Evolutionary conservation across 345 rosid species (phyloP), one percentile per base, ranked within the genome.

Genomic region (Syzygium grande): DNA sequence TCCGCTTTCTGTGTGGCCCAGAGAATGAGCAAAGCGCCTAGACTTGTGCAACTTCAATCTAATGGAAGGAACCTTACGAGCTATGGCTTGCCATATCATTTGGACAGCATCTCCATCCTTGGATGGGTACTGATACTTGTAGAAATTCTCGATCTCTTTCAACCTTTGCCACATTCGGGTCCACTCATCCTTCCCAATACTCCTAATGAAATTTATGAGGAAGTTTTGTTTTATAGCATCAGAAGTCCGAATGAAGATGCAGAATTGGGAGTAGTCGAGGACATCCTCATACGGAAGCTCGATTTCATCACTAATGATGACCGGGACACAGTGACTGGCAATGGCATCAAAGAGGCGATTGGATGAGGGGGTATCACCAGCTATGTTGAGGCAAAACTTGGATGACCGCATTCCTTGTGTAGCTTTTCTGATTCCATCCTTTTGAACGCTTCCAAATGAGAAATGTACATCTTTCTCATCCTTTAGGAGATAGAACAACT

Each of bases 301-400:
- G 9, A 98, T 98, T 9, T 96, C 95, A 25, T 98, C 99, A 21
- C 99, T 98, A 87, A 96, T 96, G 41, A 98, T 94, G 89, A 98
- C 97, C 0, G 98, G 99, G 59, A 98, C 93, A 84, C 99, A 98
- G 85, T 96, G 99, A 91, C 99, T 98, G 43, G 94, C 99, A 85
- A 96, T 95, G 86, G 99, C 97, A 58, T 98, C 99, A 14, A 98
- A 98, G 84, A 98, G 96, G n/a, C 99, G 98, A 89, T 96, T 98
- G 7, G 99, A 96, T 4, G 98, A 98, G 9, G 99, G 99, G 11
- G 99, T 98, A 87, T 98, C 99, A 0, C 99, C 99, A 11, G 99
- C 99, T 30, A 98, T 95, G 92, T 96, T 97, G 90, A 97, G 98
- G 86, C 99, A 98, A 87, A 98, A 98, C 89, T 97, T 98, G 23